Evolutionary conservation across 2,329 filamentous ascomycete species (phyloP).

Genomic region (Botryotinia globosa): DNA sequence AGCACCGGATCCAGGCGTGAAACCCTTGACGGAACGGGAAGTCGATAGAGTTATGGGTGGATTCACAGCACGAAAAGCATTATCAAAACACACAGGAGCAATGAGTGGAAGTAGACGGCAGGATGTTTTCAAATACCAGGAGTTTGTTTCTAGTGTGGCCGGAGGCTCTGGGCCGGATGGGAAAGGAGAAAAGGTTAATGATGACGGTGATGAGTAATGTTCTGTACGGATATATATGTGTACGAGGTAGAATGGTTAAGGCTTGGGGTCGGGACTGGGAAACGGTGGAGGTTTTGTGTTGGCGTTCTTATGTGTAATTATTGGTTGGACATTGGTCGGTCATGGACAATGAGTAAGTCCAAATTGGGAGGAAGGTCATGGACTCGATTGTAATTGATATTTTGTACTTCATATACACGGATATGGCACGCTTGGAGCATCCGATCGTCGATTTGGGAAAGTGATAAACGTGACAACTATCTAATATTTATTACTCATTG

Average conservation of each 20-base stretch:
- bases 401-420: neutral
- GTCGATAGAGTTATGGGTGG: slow-evolving; percentile 85
- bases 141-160: slow-evolving; percentile 63
- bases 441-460: too few species aligned
- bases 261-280: slow-evolving; percentile 2
- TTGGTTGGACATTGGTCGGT: slow-evolving; percentile 14
- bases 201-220: slow-evolving; percentile 20
- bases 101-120: slow-evolving; percentile 58
- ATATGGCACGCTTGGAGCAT: neutral
- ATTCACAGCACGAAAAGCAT: slow-evolving; percentile 80
- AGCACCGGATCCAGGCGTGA: slow-evolving; percentile 68
- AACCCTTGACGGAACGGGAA: slow-evolving; percentile 64
- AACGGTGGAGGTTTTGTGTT: neutral
- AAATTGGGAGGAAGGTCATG: slow-evolving; percentile 17
- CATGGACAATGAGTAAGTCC: slow-evolving; percentile 1
- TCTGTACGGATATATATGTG: slow-evolving; percentile 19
- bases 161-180: slow-evolving; percentile 33
- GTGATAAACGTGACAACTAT: neutral
- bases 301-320: slow-evolving; percentile 18
- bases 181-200: slow-evolving; percentile 27
- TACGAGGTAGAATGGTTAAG: slow-evolving; percentile 7
- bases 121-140: slow-evolving; percentile 90
- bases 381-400: neutral
- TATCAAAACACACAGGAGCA: slow-evolving; percentile 57
- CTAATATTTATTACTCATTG: neutral